Base-by-base conservation (phyloP, 1,284 basidiomycete species). In the Naganishia sp. region DNA sequence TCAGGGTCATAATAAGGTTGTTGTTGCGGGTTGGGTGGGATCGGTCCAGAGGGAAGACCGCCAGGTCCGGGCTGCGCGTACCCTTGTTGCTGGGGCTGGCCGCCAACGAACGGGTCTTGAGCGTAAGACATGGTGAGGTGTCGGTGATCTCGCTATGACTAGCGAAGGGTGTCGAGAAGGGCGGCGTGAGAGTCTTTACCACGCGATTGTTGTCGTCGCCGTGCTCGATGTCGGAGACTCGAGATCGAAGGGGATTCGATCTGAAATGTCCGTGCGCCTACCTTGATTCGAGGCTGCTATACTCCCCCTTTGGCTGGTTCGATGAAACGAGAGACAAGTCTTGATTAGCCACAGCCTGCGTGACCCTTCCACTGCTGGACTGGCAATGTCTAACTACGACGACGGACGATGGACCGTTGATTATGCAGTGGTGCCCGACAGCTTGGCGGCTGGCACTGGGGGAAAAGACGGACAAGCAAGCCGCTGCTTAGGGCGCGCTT, bases 1-100 rank as follows among this genome's bases (percentile, higher is more conserved):
- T 90, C 89, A 74, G 86, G 86, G 82, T 91, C 89, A 73, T 88
- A 86, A 31, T 66, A 69, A 21, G 64, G 57, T 46, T 61, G 64
- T 31, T 69, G 64, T 31, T 69, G 65, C n/a, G 68, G 65, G 54
- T 69, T 66, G 49, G 68, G 54, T 28, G 68, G 64, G 5, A 66
- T 56, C 36, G 67, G 67, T n/a, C 33, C 63, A n/a, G 63, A 39
- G 6, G 63, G 36, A 45, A 65, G 43, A 55, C 53, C 64, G 31
- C 56, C 68, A 16, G 64, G 68, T 21, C 68, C 64, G 15, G 63
- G 56, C 23, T 61, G 63, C 13, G 55, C 64, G 28, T 57, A 52
- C 45, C 48, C 55, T 46, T 66, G 53, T 25, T 63, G 57, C 31
- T 60, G 65, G 25, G 59, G 60, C 25, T 44, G 59, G 21, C 49